phyloP scores from a whole-genome alignment of 495 filamentous ascomycete genomes.

The Aspergillus baeticus region DNA sequence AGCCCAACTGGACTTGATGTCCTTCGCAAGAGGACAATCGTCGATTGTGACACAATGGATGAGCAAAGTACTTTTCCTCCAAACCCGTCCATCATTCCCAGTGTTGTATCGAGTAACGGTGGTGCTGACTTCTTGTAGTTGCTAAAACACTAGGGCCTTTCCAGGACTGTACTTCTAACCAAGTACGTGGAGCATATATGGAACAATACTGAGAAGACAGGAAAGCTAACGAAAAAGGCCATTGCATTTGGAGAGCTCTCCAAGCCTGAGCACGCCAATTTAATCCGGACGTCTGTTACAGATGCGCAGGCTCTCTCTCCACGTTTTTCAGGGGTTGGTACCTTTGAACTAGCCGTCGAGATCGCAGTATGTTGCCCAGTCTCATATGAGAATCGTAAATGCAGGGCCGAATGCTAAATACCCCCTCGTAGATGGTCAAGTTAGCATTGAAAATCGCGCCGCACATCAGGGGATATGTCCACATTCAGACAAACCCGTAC shows the following conservation, averaged over 20 bases:
- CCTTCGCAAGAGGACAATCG: slow-evolving; percentile 47
- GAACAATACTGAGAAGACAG: background rate
- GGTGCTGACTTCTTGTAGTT: slow-evolving; percentile 31
- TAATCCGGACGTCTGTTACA: slow-evolving; percentile 46
- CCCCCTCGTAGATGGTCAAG: slow-evolving; percentile 45
- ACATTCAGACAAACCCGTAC: slow-evolving; percentile 63
- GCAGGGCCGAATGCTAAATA: background rate
- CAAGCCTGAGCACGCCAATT: slow-evolving; percentile 40
- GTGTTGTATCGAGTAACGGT: background rate
- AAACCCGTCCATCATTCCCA: background rate
- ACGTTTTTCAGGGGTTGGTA: slow-evolving; percentile 36
- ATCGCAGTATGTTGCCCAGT: slow-evolving; percentile 37
- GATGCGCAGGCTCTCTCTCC: slow-evolving; percentile 34
- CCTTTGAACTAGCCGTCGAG: slow-evolving; percentile 57
- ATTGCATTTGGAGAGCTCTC: slow-evolving; percentile 60
- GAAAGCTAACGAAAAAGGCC: slow-evolving; percentile 39
- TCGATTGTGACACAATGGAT: slow-evolving; percentile 64
- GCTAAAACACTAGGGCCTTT: slow-evolving; percentile 58
- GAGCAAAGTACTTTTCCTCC: slow-evolving; percentile 39
- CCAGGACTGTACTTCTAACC: slow-evolving; percentile 66
- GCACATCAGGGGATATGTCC: slow-evolving; percentile 52
- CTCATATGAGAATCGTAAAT: no score
- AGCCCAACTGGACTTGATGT: slow-evolving; percentile 29
- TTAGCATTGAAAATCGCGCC: slow-evolving; percentile 52
- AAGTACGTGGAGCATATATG: slow-evolving; percentile 33